Conservation (phyloP, 768 basidiomycete species). For the Coprinopsis sp. region DNA sequence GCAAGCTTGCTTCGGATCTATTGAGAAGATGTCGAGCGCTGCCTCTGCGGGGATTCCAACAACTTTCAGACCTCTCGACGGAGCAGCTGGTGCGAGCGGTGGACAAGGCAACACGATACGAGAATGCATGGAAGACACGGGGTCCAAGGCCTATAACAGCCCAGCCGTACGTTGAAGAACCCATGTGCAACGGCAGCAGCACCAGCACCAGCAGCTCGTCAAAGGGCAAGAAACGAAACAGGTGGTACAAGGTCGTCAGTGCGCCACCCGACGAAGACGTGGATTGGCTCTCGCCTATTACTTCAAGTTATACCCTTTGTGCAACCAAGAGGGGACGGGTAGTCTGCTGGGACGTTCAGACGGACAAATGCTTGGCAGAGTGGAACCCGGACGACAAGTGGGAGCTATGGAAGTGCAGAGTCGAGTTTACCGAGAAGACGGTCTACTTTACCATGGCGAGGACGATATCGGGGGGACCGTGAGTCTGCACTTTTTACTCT, state of each 20-base stretch:
- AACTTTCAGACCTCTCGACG: conserved; percentile 60
- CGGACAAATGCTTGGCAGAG: conserved; percentile 56
- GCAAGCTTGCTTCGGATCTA: conserved; percentile 56
- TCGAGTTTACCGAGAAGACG: conserved; percentile 66
- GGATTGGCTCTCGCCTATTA: conserved; percentile 75
- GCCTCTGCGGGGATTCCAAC: conserved; percentile 66
- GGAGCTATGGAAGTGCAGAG: conserved; percentile 77
- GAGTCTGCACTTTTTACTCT: conserved; percentile 21
- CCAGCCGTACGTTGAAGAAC: conserved; percentile 26
- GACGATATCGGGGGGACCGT: conserved; percentile 47
- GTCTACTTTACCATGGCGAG: conserved; percentile 78
- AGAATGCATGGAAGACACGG: conserved; percentile 56
- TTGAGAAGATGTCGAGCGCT: conserved; percentile 64
- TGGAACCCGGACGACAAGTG: conserved; percentile 63
- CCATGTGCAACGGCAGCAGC: conserved; percentile 23
- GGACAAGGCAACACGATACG: conserved; percentile 56
- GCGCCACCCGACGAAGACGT: conserved; percentile 66
- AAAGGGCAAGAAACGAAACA: conserved; percentile 21
- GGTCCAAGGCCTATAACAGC: conserved; percentile 48
- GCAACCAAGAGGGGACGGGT: conserved; percentile 73
- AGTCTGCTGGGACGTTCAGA: conserved; percentile 71
- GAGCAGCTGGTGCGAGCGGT: conserved; percentile 58
- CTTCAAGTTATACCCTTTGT: conserved; percentile 71
- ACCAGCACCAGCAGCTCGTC: too few species aligned
- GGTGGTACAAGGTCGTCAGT: conserved; percentile 67